These are phyloP conservation scores for Trichothecium roseum DNA, from an alignment of 2,329 filamentous ascomycete genomes.

Conservation along the genomic window DNA sequence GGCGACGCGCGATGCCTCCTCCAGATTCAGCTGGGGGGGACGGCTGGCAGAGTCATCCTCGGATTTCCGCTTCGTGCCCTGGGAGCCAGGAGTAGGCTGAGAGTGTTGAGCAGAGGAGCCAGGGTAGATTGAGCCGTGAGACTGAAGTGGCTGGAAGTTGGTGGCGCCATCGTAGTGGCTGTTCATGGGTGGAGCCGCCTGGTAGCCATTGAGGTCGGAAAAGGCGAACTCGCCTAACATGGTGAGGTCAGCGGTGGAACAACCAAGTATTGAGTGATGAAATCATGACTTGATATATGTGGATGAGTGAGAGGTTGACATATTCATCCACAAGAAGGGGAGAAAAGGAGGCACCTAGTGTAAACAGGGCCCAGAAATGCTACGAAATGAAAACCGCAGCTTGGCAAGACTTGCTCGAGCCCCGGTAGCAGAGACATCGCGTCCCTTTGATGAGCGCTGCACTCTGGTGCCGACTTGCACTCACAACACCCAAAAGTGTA, in stretches of 20 bases:
- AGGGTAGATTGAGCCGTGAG: slow-evolving; percentile 36
- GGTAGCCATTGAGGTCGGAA: slow-evolving; percentile 43
- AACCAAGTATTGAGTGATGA: background rate
- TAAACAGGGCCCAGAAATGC: too few species aligned
- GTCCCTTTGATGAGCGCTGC: too few species aligned
- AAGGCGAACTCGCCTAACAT: slow-evolving; percentile 51
- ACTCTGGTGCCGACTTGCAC: too few species aligned
- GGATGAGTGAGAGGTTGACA: too few species aligned
- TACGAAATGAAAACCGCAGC: too few species aligned
- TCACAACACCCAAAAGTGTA: too few species aligned
- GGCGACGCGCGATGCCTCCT: slow-evolving; percentile 61
- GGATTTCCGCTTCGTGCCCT: slow-evolving; percentile 35
- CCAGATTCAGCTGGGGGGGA: slow-evolving; percentile 43
- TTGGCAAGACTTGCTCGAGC: too few species aligned
- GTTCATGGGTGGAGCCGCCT: slow-evolving; percentile 34
- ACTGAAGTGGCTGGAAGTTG: slow-evolving; percentile 42
- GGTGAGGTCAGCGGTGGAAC: slow-evolving; percentile 13
- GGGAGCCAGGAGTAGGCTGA: slow-evolving; percentile 14
- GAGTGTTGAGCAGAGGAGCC: slow-evolving; percentile 15
- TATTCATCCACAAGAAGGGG: too few species aligned
- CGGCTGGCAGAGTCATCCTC: slow-evolving; percentile 22
- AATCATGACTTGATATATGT: too few species aligned
- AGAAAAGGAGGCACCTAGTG: too few species aligned
- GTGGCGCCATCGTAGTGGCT: slow-evolving; percentile 21
- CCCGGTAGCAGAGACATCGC: too few species aligned